Conservation (phyloP, 192 early-diverging fungal genomes). For the Rhizophagus clarus region DNA sequence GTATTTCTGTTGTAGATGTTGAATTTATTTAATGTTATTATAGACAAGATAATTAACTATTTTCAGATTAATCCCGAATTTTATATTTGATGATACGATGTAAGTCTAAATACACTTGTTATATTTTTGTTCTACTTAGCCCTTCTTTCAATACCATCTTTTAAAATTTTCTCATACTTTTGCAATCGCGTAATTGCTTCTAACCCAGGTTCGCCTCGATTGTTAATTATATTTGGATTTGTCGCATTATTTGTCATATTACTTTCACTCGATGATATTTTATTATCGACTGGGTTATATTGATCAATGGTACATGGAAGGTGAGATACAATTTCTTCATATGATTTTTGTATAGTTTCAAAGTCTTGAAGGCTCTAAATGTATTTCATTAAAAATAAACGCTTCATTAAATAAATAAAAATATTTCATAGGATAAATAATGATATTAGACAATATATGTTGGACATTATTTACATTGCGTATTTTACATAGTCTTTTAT, state of each 20-base stretch:
- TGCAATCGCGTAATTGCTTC: constrained; percentile 17
- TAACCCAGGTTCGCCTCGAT: constrained; percentile 22
- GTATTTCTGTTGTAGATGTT: constrained; percentile 35
- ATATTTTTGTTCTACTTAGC: background rate
- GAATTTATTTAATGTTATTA: background rate
- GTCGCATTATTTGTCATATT: background rate
- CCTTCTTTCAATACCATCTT: constrained; percentile 9
- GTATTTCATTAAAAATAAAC: background rate
- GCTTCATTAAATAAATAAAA: background rate
- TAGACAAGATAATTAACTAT: background rate
- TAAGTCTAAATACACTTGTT: background rate
- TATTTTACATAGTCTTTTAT: constrained; percentile 3
- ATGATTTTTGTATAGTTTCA: constrained; percentile 25
- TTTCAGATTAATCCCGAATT: background rate
- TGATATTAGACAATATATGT: background rate
- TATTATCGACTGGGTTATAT: background rate
- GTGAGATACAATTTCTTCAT: constrained; percentile 21
- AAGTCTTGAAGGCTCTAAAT: constrained; percentile 8
- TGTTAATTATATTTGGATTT: constrained; percentile 10
- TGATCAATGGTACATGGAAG: background rate
- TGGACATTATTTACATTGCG: background rate
- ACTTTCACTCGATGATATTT: background rate
- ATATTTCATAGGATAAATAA: background rate
- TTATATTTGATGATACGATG: background rate
- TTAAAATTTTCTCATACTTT: constrained; percentile 13